These are phyloP conservation scores for Jatropha curcas DNA, from an alignment of 345 rosid species.

Conservation along the genomic window DNA sequence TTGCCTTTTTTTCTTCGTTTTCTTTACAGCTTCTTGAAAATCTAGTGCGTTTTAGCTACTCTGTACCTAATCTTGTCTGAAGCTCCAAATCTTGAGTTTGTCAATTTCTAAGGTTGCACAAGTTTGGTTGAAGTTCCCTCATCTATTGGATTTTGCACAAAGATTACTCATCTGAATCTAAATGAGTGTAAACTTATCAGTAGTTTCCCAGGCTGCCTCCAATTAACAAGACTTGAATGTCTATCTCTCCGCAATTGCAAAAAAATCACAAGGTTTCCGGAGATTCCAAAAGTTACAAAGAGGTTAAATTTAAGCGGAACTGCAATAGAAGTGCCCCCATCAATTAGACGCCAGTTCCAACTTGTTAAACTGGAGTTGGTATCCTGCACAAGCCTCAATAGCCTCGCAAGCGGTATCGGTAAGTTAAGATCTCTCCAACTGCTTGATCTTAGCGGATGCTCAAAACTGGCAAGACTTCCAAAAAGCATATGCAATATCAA, in stretches of 20 bases:
- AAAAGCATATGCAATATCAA: background rate
- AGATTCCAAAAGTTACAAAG: background rate
- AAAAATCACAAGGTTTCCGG: background rate
- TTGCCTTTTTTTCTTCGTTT: background rate
- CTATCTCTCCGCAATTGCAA: background rate
- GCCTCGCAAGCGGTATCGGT: background rate
- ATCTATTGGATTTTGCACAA: background rate
- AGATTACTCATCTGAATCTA: background rate
- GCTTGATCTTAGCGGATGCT: constrained; percentile 25
- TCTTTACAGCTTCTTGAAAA: background rate
- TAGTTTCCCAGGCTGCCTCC: background rate
- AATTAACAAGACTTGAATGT: background rate
- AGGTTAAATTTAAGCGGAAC: background rate
- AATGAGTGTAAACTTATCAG: background rate
- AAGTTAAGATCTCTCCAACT: background rate
- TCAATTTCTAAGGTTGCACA: background rate
- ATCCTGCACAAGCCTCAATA: background rate
- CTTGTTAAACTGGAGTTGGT: background rate
- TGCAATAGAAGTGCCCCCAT: background rate
- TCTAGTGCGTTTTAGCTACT: background rate
- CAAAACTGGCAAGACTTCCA: constrained; percentile 18
- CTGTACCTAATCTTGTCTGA: background rate
- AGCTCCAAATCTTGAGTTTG: background rate
- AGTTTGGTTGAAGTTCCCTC: background rate
- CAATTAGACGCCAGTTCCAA: background rate